Conservation (phyloP, 805 yeast species). For the Sugiyamaella smithiae region DNA sequence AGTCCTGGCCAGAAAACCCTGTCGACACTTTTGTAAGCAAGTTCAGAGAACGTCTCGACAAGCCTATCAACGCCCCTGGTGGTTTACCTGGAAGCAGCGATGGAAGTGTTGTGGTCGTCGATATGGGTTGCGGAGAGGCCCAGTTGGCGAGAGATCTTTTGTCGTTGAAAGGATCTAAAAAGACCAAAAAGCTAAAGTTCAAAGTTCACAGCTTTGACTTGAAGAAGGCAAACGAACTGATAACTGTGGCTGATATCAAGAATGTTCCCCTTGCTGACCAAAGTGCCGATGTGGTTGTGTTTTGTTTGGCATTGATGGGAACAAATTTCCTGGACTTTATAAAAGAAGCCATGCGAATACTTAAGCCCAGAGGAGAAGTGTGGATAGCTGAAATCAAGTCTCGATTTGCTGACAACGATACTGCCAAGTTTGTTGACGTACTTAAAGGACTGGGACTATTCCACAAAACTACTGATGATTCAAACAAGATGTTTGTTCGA, state of each 20-base stretch:
- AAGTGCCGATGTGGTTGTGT: conserved; percentile 83
- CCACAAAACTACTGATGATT: conserved; percentile 82
- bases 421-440: conserved; percentile 66
- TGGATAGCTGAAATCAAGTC: conserved; percentile 99
- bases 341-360: conserved; percentile 80
- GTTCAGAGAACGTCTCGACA: conserved; percentile 47
- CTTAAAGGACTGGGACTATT: conserved; percentile 79
- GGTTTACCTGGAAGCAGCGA: conserved; percentile 65
- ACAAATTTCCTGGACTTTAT: conserved; percentile 92
- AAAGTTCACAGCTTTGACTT: conserved; percentile 88
- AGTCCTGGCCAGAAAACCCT: conserved; percentile 98
- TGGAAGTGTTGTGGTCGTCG: conserved; percentile 78
- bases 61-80: conserved; percentile 90
- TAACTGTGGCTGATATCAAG: conserved; percentile 95
- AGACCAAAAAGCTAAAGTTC: conserved; percentile 39
- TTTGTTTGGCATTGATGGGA: conserved; percentile 95
- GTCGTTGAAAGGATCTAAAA: conserved; percentile 34
- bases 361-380: conserved; percentile 87
- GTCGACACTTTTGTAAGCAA: conserved; percentile 84
- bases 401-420: conserved; percentile 64
- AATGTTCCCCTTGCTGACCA: conserved; percentile 80
- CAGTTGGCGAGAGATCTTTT: conserved; percentile 69
- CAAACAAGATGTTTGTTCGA: conserved; percentile 89
- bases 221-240: conserved; percentile 80
- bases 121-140: conserved; percentile 99